phyloP scores from a whole-genome alignment of 768 basidiomycete species.

The Mycena haematopus region DNA sequence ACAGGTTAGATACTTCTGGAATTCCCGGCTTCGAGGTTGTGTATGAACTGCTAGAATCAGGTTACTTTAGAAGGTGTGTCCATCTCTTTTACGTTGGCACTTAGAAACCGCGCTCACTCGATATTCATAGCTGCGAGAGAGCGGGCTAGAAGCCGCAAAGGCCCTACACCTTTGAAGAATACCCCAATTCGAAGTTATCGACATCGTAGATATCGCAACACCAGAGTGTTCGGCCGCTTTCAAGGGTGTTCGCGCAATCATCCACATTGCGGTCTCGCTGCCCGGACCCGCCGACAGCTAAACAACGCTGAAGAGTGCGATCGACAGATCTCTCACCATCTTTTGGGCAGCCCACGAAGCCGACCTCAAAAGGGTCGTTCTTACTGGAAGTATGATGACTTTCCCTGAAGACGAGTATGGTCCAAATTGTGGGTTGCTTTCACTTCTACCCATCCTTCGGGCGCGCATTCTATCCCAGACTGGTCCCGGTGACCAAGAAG shows the following conservation, averaged over 20 bases:
- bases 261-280: constrained; percentile 25
- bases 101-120: neutral
- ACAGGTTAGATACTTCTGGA: too few species aligned
- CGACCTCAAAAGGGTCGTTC: constrained; percentile 32
- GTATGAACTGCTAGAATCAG: too few species aligned
- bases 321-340: constrained; percentile 37
- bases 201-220: constrained; percentile 27
- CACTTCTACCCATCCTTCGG: neutral
- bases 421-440: neutral
- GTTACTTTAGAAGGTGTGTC: constrained; percentile 10
- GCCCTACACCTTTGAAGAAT: constrained; percentile 23
- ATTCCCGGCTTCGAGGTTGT: too few species aligned
- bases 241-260: constrained; percentile 22
- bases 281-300: too few species aligned
- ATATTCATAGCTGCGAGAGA: too few species aligned
- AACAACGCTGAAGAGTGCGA: too few species aligned
- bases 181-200: too few species aligned
- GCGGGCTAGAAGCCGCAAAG: constrained; percentile 27
- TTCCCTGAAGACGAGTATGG: constrained; percentile 23
- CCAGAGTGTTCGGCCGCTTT: constrained; percentile 21
- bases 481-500: neutral
- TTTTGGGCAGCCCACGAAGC: constrained; percentile 34
- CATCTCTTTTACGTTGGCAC: too few species aligned
- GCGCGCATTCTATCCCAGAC: neutral
- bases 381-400: constrained; percentile 30